Evolutionary conservation across 1,139 yeast species (phyloP).

Genomic region (Ogataea hybrid): DNA sequence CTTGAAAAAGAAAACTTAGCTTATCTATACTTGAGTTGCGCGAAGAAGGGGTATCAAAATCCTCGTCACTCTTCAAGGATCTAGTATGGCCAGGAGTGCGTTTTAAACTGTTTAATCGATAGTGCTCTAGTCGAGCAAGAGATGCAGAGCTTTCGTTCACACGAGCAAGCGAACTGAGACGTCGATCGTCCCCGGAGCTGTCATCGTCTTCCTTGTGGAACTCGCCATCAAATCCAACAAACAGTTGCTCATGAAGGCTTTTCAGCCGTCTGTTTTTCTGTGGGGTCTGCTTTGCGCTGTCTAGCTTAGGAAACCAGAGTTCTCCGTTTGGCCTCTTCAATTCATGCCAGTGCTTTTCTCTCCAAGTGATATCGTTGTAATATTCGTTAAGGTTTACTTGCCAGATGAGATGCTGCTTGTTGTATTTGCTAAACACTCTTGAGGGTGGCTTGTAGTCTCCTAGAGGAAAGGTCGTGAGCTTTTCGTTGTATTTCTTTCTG

Average conservation of each 20-base stretch:
- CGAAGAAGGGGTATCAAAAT: slow-evolving; percentile 4
- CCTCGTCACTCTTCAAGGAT: slow-evolving; percentile 12
- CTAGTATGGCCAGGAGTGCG: slow-evolving; percentile 13
- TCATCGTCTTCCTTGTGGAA: slow-evolving; percentile 21
- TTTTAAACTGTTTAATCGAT: slow-evolving; percentile 21
- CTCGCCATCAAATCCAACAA: slow-evolving; percentile 26
- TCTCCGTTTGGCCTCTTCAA: slow-evolving; percentile 53
- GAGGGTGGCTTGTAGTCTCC: slow-evolving; percentile 48
- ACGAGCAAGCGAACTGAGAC: slow-evolving; percentile 20
- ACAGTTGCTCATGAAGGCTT: slow-evolving; percentile 25
- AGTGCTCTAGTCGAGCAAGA: slow-evolving; percentile 27
- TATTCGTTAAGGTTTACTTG: slow-evolving; percentile 65
- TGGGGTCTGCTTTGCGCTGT: slow-evolving; percentile 1
- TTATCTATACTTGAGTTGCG: slow-evolving; percentile 11
- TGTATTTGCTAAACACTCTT: slow-evolving; percentile 49
- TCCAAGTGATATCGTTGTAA: slow-evolving; percentile 63
- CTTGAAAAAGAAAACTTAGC: not conserved
- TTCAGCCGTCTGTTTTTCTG: slow-evolving; percentile 10
- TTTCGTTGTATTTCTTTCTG: slow-evolving; percentile 44
- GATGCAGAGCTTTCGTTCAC: slow-evolving; percentile 26
- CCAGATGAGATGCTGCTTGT: slow-evolving; percentile 47
- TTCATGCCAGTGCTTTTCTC: slow-evolving; percentile 63
- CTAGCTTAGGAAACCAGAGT: slow-evolving; percentile 50
- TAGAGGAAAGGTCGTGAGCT: slow-evolving; percentile 21
- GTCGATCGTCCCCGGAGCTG: slow-evolving; percentile 13